Base-by-base conservation (phyloP, 148 eudicot genomes). In the Amaranthus hypochondriacus region DNA sequence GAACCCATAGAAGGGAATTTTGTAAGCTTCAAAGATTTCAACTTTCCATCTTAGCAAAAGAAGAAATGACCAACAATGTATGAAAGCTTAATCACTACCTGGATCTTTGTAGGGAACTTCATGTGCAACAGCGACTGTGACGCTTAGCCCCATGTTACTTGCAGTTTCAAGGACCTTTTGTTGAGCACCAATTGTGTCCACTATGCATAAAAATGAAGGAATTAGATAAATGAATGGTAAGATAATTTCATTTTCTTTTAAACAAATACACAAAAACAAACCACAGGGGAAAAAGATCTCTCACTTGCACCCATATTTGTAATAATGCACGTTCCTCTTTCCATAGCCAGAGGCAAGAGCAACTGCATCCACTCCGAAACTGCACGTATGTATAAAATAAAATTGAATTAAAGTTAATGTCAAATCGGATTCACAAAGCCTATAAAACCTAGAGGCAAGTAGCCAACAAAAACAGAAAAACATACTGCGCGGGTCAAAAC, bases 281-380 rank as follows among this genome's bases (percentile, higher is more conserved):
- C 53, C 50, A 69, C n/a, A 6, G 9, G 6, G 42, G 14, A 18
- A 28, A 2, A 54, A 51, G 11, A 1, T 73, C 44, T 21, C 92
- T 84, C 76, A 96, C 99, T 86, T 85, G 99, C 99, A 77, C 99
- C 99, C 99, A 96, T 96, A 77, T 96, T 96, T 77, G 99, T 96
- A 63, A 96, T 84, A 75, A 96, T 96, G 85, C 94, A 81, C 75
- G 90, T 86, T 72, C 96, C 96, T 68, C 87, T 86, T 81, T 84
- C 85, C 75, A 92, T 85, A 43, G 99, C 97, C 82, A 92, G 76
- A 72, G 99, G 99, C 80, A 96, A 84, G 80, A 96, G 92, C 90
- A 96, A 62, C 66, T 71, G 84, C 96, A 96, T 89, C 99, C 97
- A 96, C 84, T 92, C 99, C 18, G 84, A 79, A 79, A 92, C 99